These are phyloP conservation scores for Chlamydomonas applanata DNA, from an alignment of 139 green algal genomes.

Conservation along the genomic window DNA sequence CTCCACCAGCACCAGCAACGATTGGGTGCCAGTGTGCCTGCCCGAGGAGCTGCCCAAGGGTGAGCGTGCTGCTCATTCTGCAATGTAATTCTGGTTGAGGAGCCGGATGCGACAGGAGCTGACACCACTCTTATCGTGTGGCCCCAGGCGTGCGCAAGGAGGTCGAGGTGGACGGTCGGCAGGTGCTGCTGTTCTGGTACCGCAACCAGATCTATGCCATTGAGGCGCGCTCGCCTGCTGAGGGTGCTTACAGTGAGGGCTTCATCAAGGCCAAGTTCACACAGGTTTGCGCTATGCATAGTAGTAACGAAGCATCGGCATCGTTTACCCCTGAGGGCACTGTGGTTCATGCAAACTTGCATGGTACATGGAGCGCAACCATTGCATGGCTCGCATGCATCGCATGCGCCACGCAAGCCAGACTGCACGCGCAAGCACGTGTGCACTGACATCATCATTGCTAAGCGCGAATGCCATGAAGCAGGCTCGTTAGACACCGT, in stretches of 20 bases:
- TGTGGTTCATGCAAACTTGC: background rate
- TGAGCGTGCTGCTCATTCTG: conserved; percentile 35
- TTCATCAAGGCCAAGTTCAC: conserved; percentile 95
- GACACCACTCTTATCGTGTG: background rate
- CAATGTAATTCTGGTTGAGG: background rate
- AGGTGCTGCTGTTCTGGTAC: conserved; percentile 98
- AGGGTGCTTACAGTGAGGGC: conserved; percentile 95
- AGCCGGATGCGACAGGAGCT: background rate
- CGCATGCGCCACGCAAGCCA: background rate
- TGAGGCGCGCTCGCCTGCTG: conserved; percentile 87
- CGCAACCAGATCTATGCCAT: conserved; percentile 91
- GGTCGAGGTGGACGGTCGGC: conserved; percentile 73
- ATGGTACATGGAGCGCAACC: background rate
- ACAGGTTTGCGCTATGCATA: no score
- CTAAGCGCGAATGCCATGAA: background rate
- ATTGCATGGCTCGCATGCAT: no score
- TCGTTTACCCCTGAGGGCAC: no score
- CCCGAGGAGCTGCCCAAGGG: conserved; percentile 87
- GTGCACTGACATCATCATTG: no score
- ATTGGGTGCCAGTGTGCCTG: conserved; percentile 71
- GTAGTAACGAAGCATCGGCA: no score
- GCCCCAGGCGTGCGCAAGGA: conserved; percentile 79
- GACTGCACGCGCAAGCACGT: no score
- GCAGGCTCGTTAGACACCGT: background rate
- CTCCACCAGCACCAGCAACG: no score